phyloP scores from a whole-genome alignment of 2,329 filamentous ascomycete species.

The Fusarium pseudoanthophilum region DNA sequence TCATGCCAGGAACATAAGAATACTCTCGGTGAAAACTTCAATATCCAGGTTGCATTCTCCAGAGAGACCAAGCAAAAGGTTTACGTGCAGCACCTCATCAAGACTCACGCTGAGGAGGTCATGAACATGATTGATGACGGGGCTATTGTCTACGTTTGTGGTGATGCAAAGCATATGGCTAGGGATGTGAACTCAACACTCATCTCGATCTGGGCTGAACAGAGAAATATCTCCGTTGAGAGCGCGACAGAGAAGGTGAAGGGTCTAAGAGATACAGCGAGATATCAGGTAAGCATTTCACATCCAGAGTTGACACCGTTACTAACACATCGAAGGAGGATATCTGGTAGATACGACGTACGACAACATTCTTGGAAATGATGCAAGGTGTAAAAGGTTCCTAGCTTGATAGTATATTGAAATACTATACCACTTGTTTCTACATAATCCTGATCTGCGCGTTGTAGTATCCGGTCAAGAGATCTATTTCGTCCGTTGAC shows the following conservation, averaged over 20 bases:
- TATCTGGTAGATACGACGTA: neutral
- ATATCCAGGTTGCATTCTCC: neutral
- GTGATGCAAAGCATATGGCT: neutral
- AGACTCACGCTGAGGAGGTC: neutral
- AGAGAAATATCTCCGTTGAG: fast-evolving
- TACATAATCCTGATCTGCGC: neutral
- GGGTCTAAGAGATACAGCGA: neutral
- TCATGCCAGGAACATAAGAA: neutral
- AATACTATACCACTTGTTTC: fast-evolving
- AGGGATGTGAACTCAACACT: neutral
- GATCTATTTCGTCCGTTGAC: neutral
- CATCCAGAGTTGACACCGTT: fast-evolving
- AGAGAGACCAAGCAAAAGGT: neutral
- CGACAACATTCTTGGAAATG: fast-evolving
- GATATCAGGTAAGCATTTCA: neutral
- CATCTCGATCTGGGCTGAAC: neutral
- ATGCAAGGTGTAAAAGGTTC: fast-evolving
- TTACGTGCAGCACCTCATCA: neutral
- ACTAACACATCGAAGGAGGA: neutral
- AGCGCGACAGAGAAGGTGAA: neutral
- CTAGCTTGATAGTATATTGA: fast-evolving
- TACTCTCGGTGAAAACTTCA: fast-evolving
- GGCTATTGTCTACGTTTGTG: neutral
- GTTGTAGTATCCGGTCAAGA: neutral
- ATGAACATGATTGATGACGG: neutral